These are phyloP conservation scores for Metarhizium guizhouense DNA, from an alignment of 2,329 filamentous ascomycete species.

Conservation along the genomic window DNA sequence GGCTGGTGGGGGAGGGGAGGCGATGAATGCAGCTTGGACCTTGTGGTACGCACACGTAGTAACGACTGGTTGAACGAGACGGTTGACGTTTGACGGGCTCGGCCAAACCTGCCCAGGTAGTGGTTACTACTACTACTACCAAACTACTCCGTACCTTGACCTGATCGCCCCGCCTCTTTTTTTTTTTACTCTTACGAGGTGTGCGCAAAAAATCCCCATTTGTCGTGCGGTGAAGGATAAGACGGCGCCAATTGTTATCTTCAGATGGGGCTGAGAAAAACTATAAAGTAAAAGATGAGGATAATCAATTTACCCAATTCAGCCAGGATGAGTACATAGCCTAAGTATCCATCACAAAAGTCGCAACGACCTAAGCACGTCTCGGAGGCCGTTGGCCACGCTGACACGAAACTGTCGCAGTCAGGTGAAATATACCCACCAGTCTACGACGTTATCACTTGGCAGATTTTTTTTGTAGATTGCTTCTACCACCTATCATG, in stretches of 20 bases:
- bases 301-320: neutral
- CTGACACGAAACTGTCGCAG: neutral
- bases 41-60: neutral
- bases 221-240: neutral
- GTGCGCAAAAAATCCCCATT: neutral
- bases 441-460: no score
- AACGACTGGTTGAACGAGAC: neutral
- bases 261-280: neutral
- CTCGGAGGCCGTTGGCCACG: neutral
- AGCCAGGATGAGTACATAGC: neutral
- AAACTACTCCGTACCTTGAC: neutral
- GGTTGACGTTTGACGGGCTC: neutral
- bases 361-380: no score
- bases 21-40: neutral
- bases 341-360: neutral
- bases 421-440: neutral
- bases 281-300: neutral
- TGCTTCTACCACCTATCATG: neutral
- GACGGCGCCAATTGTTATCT: conserved; percentile 1
- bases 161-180: neutral
- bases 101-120: neutral
- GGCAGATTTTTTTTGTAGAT: neutral
- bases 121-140: neutral
- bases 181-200: neutral
- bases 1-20: conserved; percentile 1